Evolutionary conservation across 139 green algal species (phyloP).

Genomic region (Auxenochlorella protothecoides): DNA sequence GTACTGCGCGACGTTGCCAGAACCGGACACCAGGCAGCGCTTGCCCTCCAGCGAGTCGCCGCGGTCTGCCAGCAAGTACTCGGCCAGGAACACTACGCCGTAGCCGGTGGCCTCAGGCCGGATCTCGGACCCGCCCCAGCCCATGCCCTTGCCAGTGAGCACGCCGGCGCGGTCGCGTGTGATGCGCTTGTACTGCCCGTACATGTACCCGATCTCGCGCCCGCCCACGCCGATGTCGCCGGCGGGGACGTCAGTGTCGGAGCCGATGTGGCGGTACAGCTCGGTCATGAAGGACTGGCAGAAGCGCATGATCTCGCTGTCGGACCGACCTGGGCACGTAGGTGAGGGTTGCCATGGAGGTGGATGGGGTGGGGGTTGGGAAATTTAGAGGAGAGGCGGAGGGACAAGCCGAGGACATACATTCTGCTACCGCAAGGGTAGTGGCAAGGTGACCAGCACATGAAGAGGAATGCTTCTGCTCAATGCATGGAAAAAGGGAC

Average conservation of each 20-base stretch:
- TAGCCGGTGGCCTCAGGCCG: slow-evolving; percentile 78
- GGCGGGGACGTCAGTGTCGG: slow-evolving; percentile 60
- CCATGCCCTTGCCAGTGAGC: slow-evolving; percentile 65
- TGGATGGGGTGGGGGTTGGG: no score
- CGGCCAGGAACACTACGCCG: slow-evolving; percentile 62
- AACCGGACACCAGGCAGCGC: slow-evolving; percentile 25
- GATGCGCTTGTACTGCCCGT: slow-evolving; percentile 79
- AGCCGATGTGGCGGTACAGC: slow-evolving; percentile 38
- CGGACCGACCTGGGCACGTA: slow-evolving; percentile 31
- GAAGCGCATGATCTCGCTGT: slow-evolving; percentile 54
- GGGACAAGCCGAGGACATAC: no score
- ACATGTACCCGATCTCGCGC: slow-evolving; percentile 71
- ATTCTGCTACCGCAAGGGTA: no score
- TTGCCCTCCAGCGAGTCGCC: slow-evolving; percentile 20
- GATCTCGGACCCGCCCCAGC: slow-evolving; percentile 63
- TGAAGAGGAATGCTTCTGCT: no score
- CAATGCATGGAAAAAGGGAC: no score
- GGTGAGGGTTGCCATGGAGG: no score
- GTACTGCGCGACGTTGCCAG: slow-evolving; percentile 49
- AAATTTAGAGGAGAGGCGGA: background rate
- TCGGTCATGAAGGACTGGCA: slow-evolving; percentile 78
- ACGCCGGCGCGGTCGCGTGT: slow-evolving; percentile 39
- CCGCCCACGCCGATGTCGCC: slow-evolving; percentile 73
- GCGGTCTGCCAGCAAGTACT: slow-evolving; percentile 37
- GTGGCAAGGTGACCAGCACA: no score